phyloP scores from a whole-genome alignment of 192 early-diverging fungal genomes.

The Coemansia sp. region DNA sequence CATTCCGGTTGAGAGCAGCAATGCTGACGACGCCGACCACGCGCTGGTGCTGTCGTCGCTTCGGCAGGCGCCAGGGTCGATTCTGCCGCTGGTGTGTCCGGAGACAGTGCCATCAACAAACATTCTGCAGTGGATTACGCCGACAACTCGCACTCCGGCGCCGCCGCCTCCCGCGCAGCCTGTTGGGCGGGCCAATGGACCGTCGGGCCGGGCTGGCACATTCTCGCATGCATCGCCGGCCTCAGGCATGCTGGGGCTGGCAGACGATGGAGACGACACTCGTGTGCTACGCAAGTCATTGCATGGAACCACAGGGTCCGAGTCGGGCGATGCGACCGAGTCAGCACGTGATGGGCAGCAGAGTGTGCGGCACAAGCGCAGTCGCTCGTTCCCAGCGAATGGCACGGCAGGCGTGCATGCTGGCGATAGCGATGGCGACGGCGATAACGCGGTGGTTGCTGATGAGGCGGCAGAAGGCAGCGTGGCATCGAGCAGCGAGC shows the following conservation, averaged over 20 bases:
- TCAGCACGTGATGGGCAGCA: background rate
- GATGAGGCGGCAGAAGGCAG: conserved; percentile 3
- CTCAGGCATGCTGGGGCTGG: background rate
- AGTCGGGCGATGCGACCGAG: background rate
- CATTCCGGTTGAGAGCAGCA: conserved; percentile 12
- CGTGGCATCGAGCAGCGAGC: conserved; percentile 12
- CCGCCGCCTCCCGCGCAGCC: conserved; percentile 16
- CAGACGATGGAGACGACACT: background rate
- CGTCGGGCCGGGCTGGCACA: conserved; percentile 40
- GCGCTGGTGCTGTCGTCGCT: conserved; percentile 24
- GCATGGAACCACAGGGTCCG: conserved; percentile 11
- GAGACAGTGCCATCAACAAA: conserved; percentile 55
- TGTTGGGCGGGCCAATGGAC: conserved; percentile 10
- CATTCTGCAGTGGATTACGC: conserved; percentile 54
- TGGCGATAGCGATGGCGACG: conserved; percentile 2
- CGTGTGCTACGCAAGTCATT: conserved; percentile 8
- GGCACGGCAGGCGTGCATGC: conserved; percentile 5
- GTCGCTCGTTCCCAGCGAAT: conserved; percentile 45
- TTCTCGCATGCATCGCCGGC: conserved; percentile 30
- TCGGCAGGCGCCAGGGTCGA: conserved; percentile 49
- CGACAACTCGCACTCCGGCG: conserved; percentile 32
- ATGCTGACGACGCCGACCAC: conserved; percentile 17
- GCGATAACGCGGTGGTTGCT: background rate
- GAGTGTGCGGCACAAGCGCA: conserved; percentile 45
- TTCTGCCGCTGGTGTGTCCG: conserved; percentile 56